These are phyloP conservation scores for Triadica sebifera DNA, from an alignment of 345 rosid species.

Conservation along the genomic window DNA sequence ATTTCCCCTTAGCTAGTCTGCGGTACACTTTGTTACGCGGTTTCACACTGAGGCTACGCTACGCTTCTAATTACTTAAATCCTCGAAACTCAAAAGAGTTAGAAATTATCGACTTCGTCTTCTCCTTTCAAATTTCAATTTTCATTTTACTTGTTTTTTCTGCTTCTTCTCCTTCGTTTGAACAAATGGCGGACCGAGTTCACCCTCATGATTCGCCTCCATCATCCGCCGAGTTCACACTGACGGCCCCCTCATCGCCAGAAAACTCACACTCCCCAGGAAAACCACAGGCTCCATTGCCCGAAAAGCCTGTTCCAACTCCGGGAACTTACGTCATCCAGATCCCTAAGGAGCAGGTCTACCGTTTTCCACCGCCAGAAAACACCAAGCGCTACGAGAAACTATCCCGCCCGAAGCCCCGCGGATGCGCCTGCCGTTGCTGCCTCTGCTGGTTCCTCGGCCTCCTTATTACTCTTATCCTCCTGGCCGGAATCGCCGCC, in stretches of 20 bases:
- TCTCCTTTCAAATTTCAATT: no score
- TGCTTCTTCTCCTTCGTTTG: no score
- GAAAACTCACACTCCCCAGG: background rate
- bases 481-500: slow-evolving; percentile 49
- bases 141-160: no score
- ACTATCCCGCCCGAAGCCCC: slow-evolving; percentile 44
- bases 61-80: no score
- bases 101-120: no score
- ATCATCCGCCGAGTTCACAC: background rate
- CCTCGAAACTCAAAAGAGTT: no score
- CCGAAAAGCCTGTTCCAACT: slow-evolving; percentile 39
- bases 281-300: slow-evolving; percentile 4
- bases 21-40: background rate
- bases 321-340: slow-evolving; percentile 71
- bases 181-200: slow-evolving; percentile 39
- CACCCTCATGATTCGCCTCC: slow-evolving; percentile 30
- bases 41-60: background rate
- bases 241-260: background rate
- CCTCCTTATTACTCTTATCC: slow-evolving; percentile 24
- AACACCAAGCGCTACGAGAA: slow-evolving; percentile 54
- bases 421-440: slow-evolving; percentile 24
- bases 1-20: no score
- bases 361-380: slow-evolving; percentile 84
- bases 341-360: slow-evolving; percentile 81
- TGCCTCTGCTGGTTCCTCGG: no score